Evolutionary conservation across 1,284 basidiomycete species (phyloP), one percentile per base, ranked within the genome.

Genomic region (Tylopilus sp.): DNA sequence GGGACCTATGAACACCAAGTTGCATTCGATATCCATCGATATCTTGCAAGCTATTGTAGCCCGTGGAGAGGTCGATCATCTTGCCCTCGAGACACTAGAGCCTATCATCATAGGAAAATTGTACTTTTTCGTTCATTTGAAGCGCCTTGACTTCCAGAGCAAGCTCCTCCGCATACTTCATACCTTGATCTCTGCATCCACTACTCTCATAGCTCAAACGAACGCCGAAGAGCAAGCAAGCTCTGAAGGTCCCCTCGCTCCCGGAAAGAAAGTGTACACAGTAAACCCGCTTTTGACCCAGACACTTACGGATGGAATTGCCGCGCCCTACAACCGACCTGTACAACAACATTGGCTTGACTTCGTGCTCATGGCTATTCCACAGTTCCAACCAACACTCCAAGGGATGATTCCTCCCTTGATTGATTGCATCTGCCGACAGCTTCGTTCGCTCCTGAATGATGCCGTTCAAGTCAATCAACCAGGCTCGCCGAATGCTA

Each of bases 321-420:
- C 83, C 5, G 68, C 74, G 5, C 72, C 77, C 6, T 71, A 77
- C 20, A 95, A 94, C 67, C 81, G 85, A 18, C 77, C 89, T 1
- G 77, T 94, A 20, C 70, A 96, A 12, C 92, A 95, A 62, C 91
- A 96, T 64, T 99, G 95, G 95, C 77, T 97, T 20, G 95, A 98
- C 67, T 98, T 99, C 65, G 77, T 97, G 50, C 78, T 97, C 47
- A 91, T 91, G 85, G 89, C 91, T 0, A 73, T 94, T 8, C 85
- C 91, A 0, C 85, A 90, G 58, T 89, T 91, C 61, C 87, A 89
- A 53, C 81, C 83, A 38, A 73, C 80, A 20, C 71, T 91, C 7
- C 80, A 82, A 37, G 70, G 75, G 14, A 76, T 88, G 35, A 74
- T 96, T n/a, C 74, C 82, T 14, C 85, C 91, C 1, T 72, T 99